Evolutionary conservation across 345 rosid species (phyloP), one percentile per base, ranked within the genome.

Genomic region (Aquilaria yunnanensis): DNA sequence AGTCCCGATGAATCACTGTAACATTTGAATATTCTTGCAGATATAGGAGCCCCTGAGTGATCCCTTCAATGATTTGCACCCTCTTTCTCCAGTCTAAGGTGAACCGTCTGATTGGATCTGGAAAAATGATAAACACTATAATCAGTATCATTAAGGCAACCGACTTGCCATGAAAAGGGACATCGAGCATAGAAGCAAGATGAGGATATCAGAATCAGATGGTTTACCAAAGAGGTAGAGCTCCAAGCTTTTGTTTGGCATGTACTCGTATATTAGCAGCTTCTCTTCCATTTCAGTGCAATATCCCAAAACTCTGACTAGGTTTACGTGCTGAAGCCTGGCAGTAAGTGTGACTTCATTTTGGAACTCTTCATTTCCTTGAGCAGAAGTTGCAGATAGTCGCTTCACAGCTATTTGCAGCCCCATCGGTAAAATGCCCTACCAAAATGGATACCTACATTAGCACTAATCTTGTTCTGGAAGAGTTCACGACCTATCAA

Each of bases 1-100:
- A 14, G 33, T 72, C 72, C n/a, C 66, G 61, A 59, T 72, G 76
- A 54, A 63, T 41, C 16, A 70, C 51, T 6, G 63, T 66, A 6
- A 59, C 41, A n/a, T 53, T 74, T 11, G 76, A 75, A 62, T 68
- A 75, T 46, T 71, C 76, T 54, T 68, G 79, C 5, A 75, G 75
- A 56, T 68, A 71, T 0, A 75, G 12, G 30, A 75, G 73, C 61
- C 76, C 76, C 54, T 75, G 76, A 68, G 41, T 65, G 70, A 51
- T 60, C 45, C 64, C 70, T 47, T 51, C 65, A 12, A 50, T 32
- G 29, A 43, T 58, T 3, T 6, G 16, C 1, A 54, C 30, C 12
- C 48, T 41, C 12, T 6, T 47, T 62, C 1, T 14, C 66, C 66
- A 62, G n/a, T 73, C 55, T 47, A 73, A 56, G 1, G 33, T 37